Conservation (phyloP, 495 filamentous ascomycete species). For the Neurospora sp. region DNA sequence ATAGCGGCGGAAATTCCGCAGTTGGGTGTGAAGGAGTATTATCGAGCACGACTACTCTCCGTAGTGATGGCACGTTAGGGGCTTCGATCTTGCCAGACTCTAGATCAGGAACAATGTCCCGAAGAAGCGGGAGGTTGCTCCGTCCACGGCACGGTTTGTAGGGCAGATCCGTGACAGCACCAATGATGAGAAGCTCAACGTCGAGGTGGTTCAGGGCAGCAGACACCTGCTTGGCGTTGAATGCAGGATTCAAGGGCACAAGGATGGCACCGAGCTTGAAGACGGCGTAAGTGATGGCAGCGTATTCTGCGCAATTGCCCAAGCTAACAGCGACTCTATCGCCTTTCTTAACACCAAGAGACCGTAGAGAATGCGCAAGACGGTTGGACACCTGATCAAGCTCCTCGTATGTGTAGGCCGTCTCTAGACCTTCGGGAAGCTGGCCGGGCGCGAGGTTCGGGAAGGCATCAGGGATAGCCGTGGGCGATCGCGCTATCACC, state of each 20-base stretch:
- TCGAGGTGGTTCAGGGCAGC: conserved; percentile 69
- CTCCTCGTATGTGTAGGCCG: conserved; percentile 55
- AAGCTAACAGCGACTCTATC: conserved; percentile 79
- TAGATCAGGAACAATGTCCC: conserved; percentile 54
- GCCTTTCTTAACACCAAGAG: conserved; percentile 70
- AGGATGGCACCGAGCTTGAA: conserved; percentile 90
- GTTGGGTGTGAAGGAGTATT: conserved; percentile 52
- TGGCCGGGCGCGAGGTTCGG: conserved; percentile 5
- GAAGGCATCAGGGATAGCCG: conserved; percentile 6
- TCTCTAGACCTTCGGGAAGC: conserved; percentile 25
- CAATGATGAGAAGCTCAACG: conserved; percentile 69
- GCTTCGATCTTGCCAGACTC: conserved; percentile 44
- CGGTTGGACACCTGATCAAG: conserved; percentile 70
- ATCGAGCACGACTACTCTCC: conserved; percentile 65
- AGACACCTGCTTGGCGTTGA: conserved; percentile 70
- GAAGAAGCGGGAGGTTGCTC: conserved; percentile 63
- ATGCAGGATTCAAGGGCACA: conserved; percentile 86
- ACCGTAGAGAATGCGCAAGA: conserved; percentile 62
- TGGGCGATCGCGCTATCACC: conserved; percentile 31
- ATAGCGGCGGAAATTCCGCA: conserved; percentile 18
- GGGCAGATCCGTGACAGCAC: conserved; percentile 74
- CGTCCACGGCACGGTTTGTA: conserved; percentile 61
- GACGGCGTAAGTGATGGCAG: conserved; percentile 71
- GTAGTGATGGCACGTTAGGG: conserved; percentile 56
- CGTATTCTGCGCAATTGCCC: conserved; percentile 78